These are phyloP conservation scores for Chytriomyces sp. DNA, from an alignment of 192 early-diverging fungal genomes.

Conservation along the genomic window DNA sequence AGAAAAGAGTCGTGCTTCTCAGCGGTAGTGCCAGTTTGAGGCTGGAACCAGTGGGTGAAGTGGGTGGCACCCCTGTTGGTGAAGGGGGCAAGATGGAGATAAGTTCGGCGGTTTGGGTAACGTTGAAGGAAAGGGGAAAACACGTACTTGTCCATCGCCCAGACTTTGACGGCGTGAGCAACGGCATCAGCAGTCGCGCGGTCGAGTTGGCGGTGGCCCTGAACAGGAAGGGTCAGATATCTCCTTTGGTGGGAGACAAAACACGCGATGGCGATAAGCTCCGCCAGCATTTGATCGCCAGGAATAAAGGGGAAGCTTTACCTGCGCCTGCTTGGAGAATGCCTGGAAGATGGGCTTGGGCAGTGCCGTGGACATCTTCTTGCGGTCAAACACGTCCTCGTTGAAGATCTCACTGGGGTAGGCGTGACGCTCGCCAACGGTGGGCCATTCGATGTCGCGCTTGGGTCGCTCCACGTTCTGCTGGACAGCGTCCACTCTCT, in stretches of 20 bases:
- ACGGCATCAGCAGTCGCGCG: conserved; percentile 94
- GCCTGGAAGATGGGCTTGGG: conserved; percentile 94
- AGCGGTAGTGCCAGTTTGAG: conserved; percentile 96
- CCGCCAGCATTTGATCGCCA: not conserved
- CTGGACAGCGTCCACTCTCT: conserved; percentile 55
- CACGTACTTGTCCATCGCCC: conserved; percentile 84
- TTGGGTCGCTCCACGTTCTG: conserved; percentile 62
- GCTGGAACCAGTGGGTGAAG: conserved; percentile 99
- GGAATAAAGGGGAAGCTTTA: conserved; percentile 21
- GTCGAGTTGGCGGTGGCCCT: conserved; percentile 87
- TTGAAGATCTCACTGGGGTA: conserved; percentile 91
- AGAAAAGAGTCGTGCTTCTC: conserved; percentile 99
- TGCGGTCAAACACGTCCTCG: conserved; percentile 90
- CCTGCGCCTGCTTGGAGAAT: conserved; percentile 89
- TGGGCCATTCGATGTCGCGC: conserved; percentile 80
- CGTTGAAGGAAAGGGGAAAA: not conserved
- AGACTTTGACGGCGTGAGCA: conserved; percentile 93
- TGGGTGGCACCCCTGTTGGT: conserved; percentile 82
- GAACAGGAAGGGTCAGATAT: too few relatives aligned
- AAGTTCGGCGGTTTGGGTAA: not conserved
- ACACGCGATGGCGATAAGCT: too few relatives aligned
- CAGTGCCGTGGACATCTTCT: conserved; percentile 83
- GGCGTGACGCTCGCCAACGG: conserved; percentile 66
- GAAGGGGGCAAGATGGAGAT: too few relatives aligned
- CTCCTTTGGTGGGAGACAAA: too few relatives aligned